Evolutionary conservation across 2,329 filamentous ascomycete genomes (phyloP).

Genomic region (Calonectria pteridis): DNA sequence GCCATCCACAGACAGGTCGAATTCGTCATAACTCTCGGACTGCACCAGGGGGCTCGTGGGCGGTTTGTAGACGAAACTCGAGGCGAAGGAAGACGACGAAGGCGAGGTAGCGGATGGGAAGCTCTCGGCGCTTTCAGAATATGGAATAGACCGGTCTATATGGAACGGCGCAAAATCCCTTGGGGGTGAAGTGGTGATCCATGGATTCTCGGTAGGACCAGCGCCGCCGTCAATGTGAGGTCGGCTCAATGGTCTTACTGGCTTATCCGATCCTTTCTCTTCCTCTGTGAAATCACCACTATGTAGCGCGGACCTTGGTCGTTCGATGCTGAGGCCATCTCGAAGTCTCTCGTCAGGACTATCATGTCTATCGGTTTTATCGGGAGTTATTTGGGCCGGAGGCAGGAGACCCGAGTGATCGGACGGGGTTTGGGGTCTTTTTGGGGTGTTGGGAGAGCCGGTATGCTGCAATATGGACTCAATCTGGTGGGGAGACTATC

Average conservation of each 20-base stretch:
- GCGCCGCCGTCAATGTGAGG: slow-evolving; percentile 33
- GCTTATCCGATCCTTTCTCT: slow-evolving; percentile 36
- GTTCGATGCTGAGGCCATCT: slow-evolving; percentile 76
- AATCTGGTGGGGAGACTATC: slow-evolving; percentile 46
- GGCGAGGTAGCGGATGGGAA: slow-evolving; percentile 67
- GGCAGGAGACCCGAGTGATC: slow-evolving; percentile 58
- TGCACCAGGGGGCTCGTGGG: slow-evolving; percentile 95
- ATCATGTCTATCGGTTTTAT: slow-evolving; percentile 50
- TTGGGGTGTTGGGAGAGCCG: slow-evolving; percentile 28
- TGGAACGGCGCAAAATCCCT: slow-evolving; percentile 62
- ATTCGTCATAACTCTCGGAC: slow-evolving; percentile 85
- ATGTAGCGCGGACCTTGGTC: slow-evolving; percentile 82
- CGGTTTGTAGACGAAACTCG: slow-evolving; percentile 85
- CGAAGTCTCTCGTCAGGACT: slow-evolving; percentile 57
- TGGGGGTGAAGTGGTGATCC: slow-evolving; percentile 70
- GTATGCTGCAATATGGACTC: slow-evolving; percentile 52
- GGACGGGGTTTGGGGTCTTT: slow-evolving; percentile 49
- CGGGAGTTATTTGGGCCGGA: slow-evolving; percentile 61
- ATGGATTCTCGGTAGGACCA: slow-evolving; percentile 50
- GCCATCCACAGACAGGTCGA: slow-evolving; percentile 67
- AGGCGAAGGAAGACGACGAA: slow-evolving; percentile 78
- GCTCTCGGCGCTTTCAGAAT: slow-evolving; percentile 50
- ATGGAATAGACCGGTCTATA: slow-evolving; percentile 51
- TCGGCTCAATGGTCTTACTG: not conserved
- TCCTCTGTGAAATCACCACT: slow-evolving; percentile 73